Conservation (phyloP, 2,329 filamentous ascomycete species). For the Pseudogymnoascus sp. region DNA sequence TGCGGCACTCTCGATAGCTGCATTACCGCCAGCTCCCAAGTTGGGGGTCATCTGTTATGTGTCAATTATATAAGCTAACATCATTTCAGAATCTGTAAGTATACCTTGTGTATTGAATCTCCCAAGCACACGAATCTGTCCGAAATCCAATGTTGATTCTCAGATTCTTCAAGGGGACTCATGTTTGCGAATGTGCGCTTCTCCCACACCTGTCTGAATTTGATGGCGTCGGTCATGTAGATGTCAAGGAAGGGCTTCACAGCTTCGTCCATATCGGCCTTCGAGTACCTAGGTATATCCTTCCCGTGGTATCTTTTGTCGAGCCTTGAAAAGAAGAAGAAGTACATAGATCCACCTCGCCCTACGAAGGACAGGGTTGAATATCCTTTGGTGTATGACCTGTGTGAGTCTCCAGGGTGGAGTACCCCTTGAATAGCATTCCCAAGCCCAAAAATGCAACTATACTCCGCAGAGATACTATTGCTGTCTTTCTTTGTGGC, state of each 20-base stretch:
- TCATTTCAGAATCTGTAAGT: constrained; percentile 10
- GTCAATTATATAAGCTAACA: background rate
- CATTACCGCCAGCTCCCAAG: constrained; percentile 37
- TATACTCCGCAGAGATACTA: constrained; percentile 25
- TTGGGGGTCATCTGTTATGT: constrained; percentile 25
- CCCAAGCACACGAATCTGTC: constrained; percentile 24
- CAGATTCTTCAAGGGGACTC: constrained; percentile 18
- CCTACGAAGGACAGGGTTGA: constrained; percentile 19
- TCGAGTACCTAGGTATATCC: constrained; percentile 21
- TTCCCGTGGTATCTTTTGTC: constrained; percentile 15
- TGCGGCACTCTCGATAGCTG: constrained; percentile 36
- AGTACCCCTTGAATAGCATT: constrained; percentile 14
- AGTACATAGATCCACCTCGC: constrained; percentile 17
- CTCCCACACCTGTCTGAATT: constrained; percentile 19
- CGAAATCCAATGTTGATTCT: constrained; percentile 22
- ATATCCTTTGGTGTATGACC: constrained; percentile 14
- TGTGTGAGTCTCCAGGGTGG: constrained; percentile 14
- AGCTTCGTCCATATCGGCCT: constrained; percentile 17
- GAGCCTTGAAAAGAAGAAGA: constrained; percentile 20
- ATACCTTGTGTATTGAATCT: constrained; percentile 28
- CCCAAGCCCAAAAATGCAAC: constrained; percentile 23
- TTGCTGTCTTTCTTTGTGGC: constrained; percentile 15
- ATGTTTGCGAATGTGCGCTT: constrained; percentile 13
- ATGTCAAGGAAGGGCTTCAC: constrained; percentile 15
- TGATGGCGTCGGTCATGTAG: constrained; percentile 14